Evolutionary conservation across 31 red algal genomes (phyloP), one percentile per base, ranked within the genome.

Genomic region (Endocladia muricata): DNA sequence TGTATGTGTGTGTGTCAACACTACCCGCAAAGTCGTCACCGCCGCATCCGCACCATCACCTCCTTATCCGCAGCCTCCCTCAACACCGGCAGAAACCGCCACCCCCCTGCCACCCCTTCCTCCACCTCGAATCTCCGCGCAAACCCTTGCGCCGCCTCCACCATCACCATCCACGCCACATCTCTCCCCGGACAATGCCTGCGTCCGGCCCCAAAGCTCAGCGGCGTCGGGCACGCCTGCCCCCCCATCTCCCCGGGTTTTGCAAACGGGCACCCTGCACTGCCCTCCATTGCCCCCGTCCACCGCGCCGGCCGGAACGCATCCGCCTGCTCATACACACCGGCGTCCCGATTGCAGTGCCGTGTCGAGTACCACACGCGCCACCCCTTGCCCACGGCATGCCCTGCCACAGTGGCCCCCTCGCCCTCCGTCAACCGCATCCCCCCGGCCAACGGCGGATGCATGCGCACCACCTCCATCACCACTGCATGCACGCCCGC

Each of bases 21-120:
- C n/a, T n/a, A n/a, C n/a, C n/a, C n/a, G n/a, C n/a, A n/a, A n/a
- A n/a, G n/a, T n/a, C n/a, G n/a, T n/a, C n/a, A n/a, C n/a, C n/a
- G n/a, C n/a, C n/a, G n/a, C n/a, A n/a, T n/a, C n/a, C n/a, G n/a
- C n/a, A n/a, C n/a, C n/a, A n/a, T 67, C 29, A 67, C 4, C 23
- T 0, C 62, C 23, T n/a, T 19, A 32, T 67, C 62, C 23, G 21
- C 23, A 22, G 33, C 17, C 33, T 67, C 62, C 23, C 79, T 68
- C 54, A 73, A 29, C 33, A 83, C 79, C 37, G 79, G 79, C 1
- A 83, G 17, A 43, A 62, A 83, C 32, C 79, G 64, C 79, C 71
- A 41, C 30, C 1, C 28, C 30, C 37, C 65, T 28, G 43, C 59
- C 33, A 8, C 37, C 11, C 23, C 15, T 5, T 63, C 31, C 60